Evolutionary conservation across 805 yeast genomes (phyloP), one percentile per base, ranked within the genome.

Genomic region (Metschnikowia aberdeeniae): DNA sequence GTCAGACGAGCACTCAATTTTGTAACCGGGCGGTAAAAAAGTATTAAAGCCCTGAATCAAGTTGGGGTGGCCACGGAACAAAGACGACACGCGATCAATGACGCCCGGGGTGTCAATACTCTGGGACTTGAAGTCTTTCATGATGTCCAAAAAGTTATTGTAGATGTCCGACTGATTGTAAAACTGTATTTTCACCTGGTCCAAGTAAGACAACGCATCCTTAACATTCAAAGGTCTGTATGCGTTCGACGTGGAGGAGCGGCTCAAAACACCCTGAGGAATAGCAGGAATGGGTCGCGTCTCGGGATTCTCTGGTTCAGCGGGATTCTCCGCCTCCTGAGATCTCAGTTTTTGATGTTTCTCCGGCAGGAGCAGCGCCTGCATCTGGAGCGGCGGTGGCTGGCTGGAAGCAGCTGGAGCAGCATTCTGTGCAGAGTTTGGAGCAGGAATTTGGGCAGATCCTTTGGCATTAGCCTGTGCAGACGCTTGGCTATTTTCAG

Each of bases 81-180:
- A 70, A 1, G 86, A 78, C 0, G 97, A 88, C 1, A 93, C 99
- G 47, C 99, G 76, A 63, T 92, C 97, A 61, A 93, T 93, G 26
- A 93, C 99, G 30, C 98, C 99, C 0, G 98, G 99, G 0, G 99
- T 93, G 64, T 93, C 98, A 57, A 93, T 90, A 50, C 82, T 81
- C 70, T 92, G 97, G 43, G 95, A 84, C 72, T 95, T 95, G 72
- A 93, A 95, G 62, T 95, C 99, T 71, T 95, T 95, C 99, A 93
- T 93, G 53, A 93, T 92, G 62, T 93, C 99, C 60, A 93, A 75
- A 60, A 95, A 93, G 64, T 87, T 89, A 66, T 93, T 93, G 73
- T 93, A 93, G 35, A 93, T 96, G 58, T 90, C 97, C 0, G 98
- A 95, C 67, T 92, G 95, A 53, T 82, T 78, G 64, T 80, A 85